phyloP scores from a whole-genome alignment of 495 filamentous ascomycete genomes.

The Aspergillus baeticus region DNA sequence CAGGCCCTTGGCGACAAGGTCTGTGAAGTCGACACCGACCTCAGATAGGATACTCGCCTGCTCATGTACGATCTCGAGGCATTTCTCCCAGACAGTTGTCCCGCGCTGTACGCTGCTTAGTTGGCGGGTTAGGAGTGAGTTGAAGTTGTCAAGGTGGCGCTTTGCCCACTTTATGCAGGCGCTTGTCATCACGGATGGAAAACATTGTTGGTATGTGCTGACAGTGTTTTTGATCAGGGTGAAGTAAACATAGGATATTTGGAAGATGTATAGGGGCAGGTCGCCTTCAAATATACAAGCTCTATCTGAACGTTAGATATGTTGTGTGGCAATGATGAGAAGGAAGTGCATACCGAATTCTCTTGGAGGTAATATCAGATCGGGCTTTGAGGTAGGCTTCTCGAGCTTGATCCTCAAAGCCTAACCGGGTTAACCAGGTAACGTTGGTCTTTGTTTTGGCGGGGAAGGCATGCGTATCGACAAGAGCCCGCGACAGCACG shows the following conservation, averaged over 20 bases:
- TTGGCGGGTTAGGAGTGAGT: conserved; percentile 75
- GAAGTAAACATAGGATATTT: conserved; percentile 97
- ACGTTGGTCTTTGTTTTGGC: conserved; percentile 72
- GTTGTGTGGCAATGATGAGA: not conserved
- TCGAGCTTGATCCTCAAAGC: conserved; percentile 84
- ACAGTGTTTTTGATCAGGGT: conserved; percentile 89
- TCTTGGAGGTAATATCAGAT: conserved; percentile 69
- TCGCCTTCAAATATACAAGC: conserved; percentile 94
- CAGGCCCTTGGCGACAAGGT: conserved; percentile 55
- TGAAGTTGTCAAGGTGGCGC: conserved; percentile 86
- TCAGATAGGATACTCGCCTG: conserved; percentile 79
- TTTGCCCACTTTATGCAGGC: conserved; percentile 97
- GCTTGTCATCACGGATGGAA: conserved; percentile 80
- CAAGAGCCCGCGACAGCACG: conserved; percentile 69
- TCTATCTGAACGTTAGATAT: conserved; percentile 46
- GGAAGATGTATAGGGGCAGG: conserved; percentile 86
- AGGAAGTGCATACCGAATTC: conserved; percentile 66
- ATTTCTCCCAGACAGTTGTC: conserved; percentile 72
- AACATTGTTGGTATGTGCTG: conserved; percentile 83
- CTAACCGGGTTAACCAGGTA: conserved; percentile 77
- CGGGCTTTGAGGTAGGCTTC: conserved; percentile 83
- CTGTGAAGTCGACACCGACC: conserved; percentile 87
- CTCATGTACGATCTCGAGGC: conserved; percentile 75
- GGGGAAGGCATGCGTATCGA: conserved; percentile 69
- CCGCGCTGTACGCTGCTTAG: conserved; percentile 74